These are phyloP conservation scores for Coemansia sp. DNA, from an alignment of 192 early-diverging fungal species.

Conservation along the genomic window DNA sequence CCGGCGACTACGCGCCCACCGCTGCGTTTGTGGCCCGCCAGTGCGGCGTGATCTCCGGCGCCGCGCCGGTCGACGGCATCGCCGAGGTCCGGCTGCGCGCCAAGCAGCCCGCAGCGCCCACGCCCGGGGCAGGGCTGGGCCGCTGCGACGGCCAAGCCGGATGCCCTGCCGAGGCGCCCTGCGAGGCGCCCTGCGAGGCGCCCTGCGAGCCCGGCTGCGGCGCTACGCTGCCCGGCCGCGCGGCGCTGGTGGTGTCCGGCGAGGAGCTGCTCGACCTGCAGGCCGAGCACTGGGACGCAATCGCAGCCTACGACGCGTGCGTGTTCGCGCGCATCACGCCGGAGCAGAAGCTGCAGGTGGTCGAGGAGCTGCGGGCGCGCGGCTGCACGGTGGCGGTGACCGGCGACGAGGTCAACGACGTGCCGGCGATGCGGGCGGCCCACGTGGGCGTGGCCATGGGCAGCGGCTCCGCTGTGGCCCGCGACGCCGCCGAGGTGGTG, in stretches of 20 bases:
- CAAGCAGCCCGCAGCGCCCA: not conserved
- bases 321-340: constrained; percentile 88
- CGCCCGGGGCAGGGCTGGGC: not conserved
- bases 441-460: constrained; percentile 89
- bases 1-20: constrained; percentile 75
- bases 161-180: too few relatives aligned
- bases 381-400: constrained; percentile 79
- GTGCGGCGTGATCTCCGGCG: constrained; percentile 68
- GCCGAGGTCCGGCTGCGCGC: constrained; percentile 24
- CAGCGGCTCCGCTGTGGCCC: constrained; percentile 75
- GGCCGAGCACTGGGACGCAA: constrained; percentile 66
- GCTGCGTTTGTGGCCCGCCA: constrained; percentile 76
- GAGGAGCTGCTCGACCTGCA: constrained; percentile 62
- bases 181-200: too few relatives aligned
- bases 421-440: constrained; percentile 88
- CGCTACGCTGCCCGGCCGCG: constrained; percentile 3
- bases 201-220: constrained; percentile 13
- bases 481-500: constrained; percentile 66
- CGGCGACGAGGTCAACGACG: constrained; percentile 91
- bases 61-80: constrained; percentile 20
- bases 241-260: constrained; percentile 65
- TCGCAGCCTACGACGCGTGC: constrained; percentile 67
- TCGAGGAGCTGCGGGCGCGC: constrained; percentile 69
- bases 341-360: constrained; percentile 82
- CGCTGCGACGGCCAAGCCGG: too few relatives aligned